A percentile compares a stretch with the other conserved stretches of the same genome.
Evolutionary conservation across 495 filamentous ascomycete genomes (phyloP).

Genomic region (Chlorociboria aeruginascens): DNA sequence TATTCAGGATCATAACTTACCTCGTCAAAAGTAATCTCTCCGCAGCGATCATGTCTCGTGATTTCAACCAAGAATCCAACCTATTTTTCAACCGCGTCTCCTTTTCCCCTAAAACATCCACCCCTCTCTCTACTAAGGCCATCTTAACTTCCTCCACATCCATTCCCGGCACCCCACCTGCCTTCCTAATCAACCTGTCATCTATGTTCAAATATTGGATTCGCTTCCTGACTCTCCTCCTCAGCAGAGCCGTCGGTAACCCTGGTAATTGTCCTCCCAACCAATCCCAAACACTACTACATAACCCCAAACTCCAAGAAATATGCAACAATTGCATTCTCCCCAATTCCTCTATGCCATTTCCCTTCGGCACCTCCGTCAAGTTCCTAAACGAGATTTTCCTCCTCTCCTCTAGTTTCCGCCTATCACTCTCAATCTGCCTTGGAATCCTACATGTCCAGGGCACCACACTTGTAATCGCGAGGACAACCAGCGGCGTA

Average conservation of each 20-base stretch:
- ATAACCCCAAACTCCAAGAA: slow-evolving; percentile 27
- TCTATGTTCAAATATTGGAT: slow-evolving; percentile 44
- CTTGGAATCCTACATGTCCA: slow-evolving; percentile 67
- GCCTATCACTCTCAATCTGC: slow-evolving; percentile 50
- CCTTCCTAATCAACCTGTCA: slow-evolving; percentile 41
- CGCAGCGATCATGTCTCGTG: slow-evolving; percentile 13
- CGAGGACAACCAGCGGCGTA: slow-evolving; percentile 58
- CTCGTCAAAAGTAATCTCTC: slow-evolving; percentile 16
- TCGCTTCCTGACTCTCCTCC: slow-evolving; percentile 29
- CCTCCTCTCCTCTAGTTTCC: slow-evolving; percentile 35
- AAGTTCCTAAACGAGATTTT: slow-evolving; percentile 27
- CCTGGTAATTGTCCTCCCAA: slow-evolving; percentile 22
- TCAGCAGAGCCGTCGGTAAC: slow-evolving; percentile 25
- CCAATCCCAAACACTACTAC: slow-evolving; percentile 35
- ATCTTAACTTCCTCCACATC: slow-evolving; percentile 40
- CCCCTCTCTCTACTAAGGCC: slow-evolving; percentile 39
- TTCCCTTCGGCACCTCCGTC: background rate
- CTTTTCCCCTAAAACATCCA: slow-evolving; percentile 23
- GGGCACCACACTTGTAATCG: slow-evolving; percentile 60
- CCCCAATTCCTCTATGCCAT: slow-evolving; percentile 6
- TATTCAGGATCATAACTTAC: slow-evolving; percentile 2
- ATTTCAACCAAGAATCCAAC: slow-evolving; percentile 21
- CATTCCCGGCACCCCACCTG: slow-evolving; percentile 40
- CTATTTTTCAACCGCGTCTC: slow-evolving; percentile 15
- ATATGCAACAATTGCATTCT: slow-evolving; percentile 23